phyloP scores from a whole-genome alignment of 768 basidiomycete species.

The Mycena maculata region DNA sequence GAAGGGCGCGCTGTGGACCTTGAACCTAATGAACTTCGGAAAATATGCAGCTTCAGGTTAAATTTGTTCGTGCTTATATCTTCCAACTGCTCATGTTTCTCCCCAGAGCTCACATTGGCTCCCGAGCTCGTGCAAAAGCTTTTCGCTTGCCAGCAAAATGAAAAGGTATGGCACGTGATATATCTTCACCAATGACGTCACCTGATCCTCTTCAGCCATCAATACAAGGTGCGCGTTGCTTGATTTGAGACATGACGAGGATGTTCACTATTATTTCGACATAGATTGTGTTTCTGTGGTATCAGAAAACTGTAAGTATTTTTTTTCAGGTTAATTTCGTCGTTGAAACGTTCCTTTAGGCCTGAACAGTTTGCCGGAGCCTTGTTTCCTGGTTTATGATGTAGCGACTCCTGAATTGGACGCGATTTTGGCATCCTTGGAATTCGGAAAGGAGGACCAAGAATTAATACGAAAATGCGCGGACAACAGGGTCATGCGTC shows the following conservation, averaged over 20 bases:
- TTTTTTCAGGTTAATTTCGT: constrained; percentile 27
- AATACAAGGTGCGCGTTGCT: constrained; percentile 58
- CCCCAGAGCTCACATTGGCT: constrained; percentile 68
- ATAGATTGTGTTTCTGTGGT: constrained; percentile 68
- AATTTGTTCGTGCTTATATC: neutral
- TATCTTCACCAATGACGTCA: neutral
- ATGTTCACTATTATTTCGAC: no score
- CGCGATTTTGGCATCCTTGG: constrained; percentile 50
- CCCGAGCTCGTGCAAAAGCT: constrained; percentile 69
- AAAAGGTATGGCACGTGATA: constrained; percentile 64
- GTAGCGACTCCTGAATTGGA: constrained; percentile 58
- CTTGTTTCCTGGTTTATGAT: constrained; percentile 66
- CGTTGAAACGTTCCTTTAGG: constrained; percentile 50
- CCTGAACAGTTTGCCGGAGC: constrained; percentile 70
- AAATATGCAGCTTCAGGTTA: constrained; percentile 59
- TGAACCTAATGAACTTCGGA: constrained; percentile 75
- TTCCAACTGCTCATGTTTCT: neutral
- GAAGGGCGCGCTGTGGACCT: constrained; percentile 89
- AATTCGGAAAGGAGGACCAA: constrained; percentile 45
- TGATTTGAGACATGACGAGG: no score
- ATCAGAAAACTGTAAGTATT: constrained; percentile 66
- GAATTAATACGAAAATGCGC: constrained; percentile 26
- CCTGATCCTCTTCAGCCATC: constrained; percentile 62
- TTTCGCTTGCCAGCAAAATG: constrained; percentile 83
- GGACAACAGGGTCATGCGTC: constrained; percentile 59